Evolutionary conservation across 352 stramenopile genomes (phyloP).

Genomic region (Pythium volutum): DNA sequence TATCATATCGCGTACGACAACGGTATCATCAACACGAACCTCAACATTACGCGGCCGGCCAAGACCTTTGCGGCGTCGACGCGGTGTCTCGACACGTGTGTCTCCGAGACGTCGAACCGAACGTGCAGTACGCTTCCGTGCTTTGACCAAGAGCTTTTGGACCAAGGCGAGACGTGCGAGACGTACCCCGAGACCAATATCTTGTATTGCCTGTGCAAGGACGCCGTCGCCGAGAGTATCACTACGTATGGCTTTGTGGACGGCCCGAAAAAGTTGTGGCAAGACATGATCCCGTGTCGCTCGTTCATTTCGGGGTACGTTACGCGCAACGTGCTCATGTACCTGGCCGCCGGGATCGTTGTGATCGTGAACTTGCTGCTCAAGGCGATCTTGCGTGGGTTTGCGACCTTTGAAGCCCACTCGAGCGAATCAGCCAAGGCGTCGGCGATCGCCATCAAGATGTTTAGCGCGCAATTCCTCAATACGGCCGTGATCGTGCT

Average conservation of each 20-base stretch:
- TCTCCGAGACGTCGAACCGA: slow-evolving; percentile 46
- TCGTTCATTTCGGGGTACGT: slow-evolving; percentile 69
- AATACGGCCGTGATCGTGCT: slow-evolving; percentile 85
- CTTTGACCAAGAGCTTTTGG: slow-evolving; percentile 42
- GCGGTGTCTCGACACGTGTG: slow-evolving; percentile 56
- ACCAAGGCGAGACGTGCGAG: slow-evolving; percentile 43
- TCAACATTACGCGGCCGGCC: slow-evolving; percentile 25
- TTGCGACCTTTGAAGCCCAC: slow-evolving; percentile 71
- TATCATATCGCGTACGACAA: slow-evolving; percentile 73
- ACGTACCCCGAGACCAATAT: slow-evolving; percentile 60
- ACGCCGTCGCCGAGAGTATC: slow-evolving; percentile 47
- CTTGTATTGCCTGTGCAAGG: slow-evolving; percentile 72
- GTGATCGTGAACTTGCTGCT: slow-evolving; percentile 78
- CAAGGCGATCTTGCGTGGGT: slow-evolving; percentile 60
- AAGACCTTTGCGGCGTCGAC: slow-evolving; percentile 10
- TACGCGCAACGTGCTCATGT: slow-evolving; percentile 64
- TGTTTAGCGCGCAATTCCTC: slow-evolving; percentile 78
- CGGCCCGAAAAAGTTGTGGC: slow-evolving; percentile 55
- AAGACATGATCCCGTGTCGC: slow-evolving; percentile 46
- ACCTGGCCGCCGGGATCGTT: slow-evolving; percentile 58
- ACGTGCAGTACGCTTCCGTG: slow-evolving; percentile 66
- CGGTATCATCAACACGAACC: slow-evolving; percentile 37
- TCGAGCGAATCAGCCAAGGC: slow-evolving; percentile 82
- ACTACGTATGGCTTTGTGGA: slow-evolving; percentile 42
- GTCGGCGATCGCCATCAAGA: slow-evolving; percentile 67